These are phyloP conservation scores for Lepidium didymum DNA, from an alignment of 345 rosid species.

Conservation along the genomic window DNA sequence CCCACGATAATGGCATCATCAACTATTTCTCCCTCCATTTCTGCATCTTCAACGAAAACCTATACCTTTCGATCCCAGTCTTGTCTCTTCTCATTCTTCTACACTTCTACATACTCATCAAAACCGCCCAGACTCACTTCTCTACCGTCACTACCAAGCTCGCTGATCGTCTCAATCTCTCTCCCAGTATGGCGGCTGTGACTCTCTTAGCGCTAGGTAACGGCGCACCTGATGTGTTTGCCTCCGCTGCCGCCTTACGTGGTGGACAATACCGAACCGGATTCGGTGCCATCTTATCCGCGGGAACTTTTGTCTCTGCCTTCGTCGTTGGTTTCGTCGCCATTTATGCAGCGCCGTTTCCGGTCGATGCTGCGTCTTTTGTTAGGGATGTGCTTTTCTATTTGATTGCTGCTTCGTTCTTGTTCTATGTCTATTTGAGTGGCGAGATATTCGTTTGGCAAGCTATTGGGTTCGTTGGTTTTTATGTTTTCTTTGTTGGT, in stretches of 20 bases:
- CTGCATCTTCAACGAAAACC: slow-evolving; percentile 42
- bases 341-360: slow-evolving; percentile 79
- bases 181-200: slow-evolving; percentile 89
- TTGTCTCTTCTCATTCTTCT: slow-evolving; percentile 59
- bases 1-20: slow-evolving; percentile 43
- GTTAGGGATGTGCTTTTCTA: slow-evolving; percentile 85
- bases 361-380: slow-evolving; percentile 59
- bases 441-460: slow-evolving; percentile 96
- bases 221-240: slow-evolving; percentile 91
- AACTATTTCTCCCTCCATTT: slow-evolving; percentile 60
- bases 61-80: slow-evolving; percentile 45
- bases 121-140: slow-evolving; percentile 92
- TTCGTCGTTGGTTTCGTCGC: slow-evolving; percentile 96
- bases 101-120: slow-evolving; percentile 81
- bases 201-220: slow-evolving; percentile 92
- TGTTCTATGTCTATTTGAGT: slow-evolving; percentile 89
- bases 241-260: slow-evolving; percentile 77
- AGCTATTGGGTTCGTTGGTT: slow-evolving; percentile 78
- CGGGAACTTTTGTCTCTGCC: slow-evolving; percentile 86
- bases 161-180: slow-evolving; percentile 54
- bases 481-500: slow-evolving; percentile 77
- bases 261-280: slow-evolving; percentile 84
- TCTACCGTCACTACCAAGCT: slow-evolving; percentile 83
- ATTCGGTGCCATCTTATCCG: slow-evolving; percentile 86
- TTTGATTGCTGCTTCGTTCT: slow-evolving; percentile 53